Evolutionary conservation across 257 asterid genomes (phyloP).

Genomic region (Salvia miltiorrhiza): DNA sequence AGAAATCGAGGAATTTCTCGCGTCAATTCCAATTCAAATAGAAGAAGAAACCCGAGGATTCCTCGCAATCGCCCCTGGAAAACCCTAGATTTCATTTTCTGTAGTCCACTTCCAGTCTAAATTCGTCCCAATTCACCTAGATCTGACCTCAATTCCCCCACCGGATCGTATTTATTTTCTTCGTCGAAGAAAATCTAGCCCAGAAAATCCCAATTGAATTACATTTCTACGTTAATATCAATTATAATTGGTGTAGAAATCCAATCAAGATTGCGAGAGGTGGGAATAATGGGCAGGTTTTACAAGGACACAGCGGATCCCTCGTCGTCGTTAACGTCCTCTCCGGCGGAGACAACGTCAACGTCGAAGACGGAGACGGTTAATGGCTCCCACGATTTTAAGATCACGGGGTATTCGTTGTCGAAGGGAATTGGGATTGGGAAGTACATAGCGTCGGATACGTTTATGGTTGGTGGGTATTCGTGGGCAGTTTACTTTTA

Average conservation of each 20-base stretch:
- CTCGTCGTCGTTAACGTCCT: conserved; percentile 40
- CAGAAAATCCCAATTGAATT: neutral
- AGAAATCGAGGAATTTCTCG: conserved; percentile 33
- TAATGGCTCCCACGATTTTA: conserved; percentile 81
- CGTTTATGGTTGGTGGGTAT: conserved; percentile 86
- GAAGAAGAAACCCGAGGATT: conserved; percentile 19
- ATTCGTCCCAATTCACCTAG: conserved; percentile 24
- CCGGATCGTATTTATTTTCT: neutral
- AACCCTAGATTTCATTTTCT: conserved; percentile 19
- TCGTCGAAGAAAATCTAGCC: neutral
- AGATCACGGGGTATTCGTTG: conserved; percentile 76
- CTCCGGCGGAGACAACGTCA: conserved; percentile 62
- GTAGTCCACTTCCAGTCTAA: conserved; percentile 19
- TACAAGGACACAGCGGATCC: conserved; percentile 45
- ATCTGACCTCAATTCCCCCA: conserved; percentile 23
- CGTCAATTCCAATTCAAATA: conserved; percentile 18
- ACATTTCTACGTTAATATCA: neutral
- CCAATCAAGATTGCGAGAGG: conserved; percentile 3
- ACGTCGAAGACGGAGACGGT: conserved; percentile 77
- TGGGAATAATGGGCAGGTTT: conserved; percentile 64
- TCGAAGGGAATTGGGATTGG: conserved; percentile 89
- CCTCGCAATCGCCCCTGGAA: conserved; percentile 24
- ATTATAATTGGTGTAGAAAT: neutral
- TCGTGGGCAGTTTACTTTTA: conserved; percentile 92
- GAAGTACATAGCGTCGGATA: conserved; percentile 76